phyloP scores from a whole-genome alignment of 768 basidiomycete species.

The Lentinus tigrinus region DNA sequence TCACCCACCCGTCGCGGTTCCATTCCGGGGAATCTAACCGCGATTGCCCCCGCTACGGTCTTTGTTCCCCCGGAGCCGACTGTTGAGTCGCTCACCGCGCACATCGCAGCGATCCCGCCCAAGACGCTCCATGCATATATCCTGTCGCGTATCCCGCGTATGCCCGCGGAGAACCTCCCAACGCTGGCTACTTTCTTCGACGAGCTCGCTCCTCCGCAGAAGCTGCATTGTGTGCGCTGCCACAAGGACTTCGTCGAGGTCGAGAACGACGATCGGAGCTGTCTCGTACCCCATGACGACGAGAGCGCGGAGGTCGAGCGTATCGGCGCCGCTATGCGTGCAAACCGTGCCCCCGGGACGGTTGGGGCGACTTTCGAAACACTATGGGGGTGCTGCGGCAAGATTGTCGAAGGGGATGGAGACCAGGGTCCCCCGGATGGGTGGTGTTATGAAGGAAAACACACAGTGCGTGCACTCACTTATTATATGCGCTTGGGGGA shows the following conservation, averaged over 20 bases:
- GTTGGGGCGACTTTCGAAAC: constrained; percentile 46
- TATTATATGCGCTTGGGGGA: no score
- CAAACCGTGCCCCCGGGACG: constrained; percentile 20
- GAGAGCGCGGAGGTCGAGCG: constrained; percentile 76
- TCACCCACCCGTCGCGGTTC: constrained; percentile 30
- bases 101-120: constrained; percentile 61
- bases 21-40: background rate
- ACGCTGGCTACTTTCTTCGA: constrained; percentile 60
- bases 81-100: constrained; percentile 40
- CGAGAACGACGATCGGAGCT: constrained; percentile 71
- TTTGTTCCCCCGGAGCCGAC: constrained; percentile 33
- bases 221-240: constrained; percentile 73
- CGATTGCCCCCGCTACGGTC: constrained; percentile 26
- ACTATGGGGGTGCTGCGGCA: constrained; percentile 72
- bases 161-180: constrained; percentile 40
- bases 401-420: constrained; percentile 71
- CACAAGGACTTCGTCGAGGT: constrained; percentile 69
- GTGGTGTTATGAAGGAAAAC: constrained; percentile 84
- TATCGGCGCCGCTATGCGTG: constrained; percentile 37
- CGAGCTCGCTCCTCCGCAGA: constrained; percentile 61
- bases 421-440: constrained; percentile 84
- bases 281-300: constrained; percentile 74
- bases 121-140: constrained; percentile 66
- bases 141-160: constrained; percentile 45
- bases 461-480: constrained; percentile 52